Conservation (phyloP, 345 rosid genomes). For the Eucalyptus cloeziana region DNA sequence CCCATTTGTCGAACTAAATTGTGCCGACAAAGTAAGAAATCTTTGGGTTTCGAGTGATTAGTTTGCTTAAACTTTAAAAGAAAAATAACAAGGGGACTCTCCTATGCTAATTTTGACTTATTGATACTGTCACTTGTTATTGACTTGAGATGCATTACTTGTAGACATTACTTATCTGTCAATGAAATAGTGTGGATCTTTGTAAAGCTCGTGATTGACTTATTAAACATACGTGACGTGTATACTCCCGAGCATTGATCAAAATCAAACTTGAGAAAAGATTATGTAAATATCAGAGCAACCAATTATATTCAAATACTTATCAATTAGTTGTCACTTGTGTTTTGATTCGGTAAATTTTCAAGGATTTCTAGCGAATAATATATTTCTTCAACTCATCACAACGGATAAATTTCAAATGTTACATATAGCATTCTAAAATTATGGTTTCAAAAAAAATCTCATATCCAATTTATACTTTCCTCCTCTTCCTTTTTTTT, state of each 20-base stretch:
- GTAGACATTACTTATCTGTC: neutral
- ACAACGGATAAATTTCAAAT: neutral
- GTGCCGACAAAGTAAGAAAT: neutral
- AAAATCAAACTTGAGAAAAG: neutral
- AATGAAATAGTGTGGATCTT: neutral
- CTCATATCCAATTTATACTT: neutral
- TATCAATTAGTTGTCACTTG: neutral
- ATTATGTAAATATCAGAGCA: neutral
- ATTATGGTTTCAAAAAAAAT: neutral
- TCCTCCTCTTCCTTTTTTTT: accelerated
- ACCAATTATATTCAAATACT: neutral
- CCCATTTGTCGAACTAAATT: neutral
- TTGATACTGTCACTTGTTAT: neutral
- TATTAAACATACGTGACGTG: neutral
- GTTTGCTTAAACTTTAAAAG: neutral
- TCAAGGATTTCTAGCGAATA: neutral
- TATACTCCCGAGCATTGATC: neutral
- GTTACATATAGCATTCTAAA: neutral
- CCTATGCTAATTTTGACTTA: neutral
- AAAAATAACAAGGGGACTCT: too few species aligned
- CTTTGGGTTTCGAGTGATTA: neutral
- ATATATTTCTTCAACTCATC: neutral
- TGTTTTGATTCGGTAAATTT: neutral
- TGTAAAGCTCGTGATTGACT: neutral
- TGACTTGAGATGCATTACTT: neutral